Base-by-base conservation (phyloP, 805 yeast species). In the Suhomyces sp. region DNA sequence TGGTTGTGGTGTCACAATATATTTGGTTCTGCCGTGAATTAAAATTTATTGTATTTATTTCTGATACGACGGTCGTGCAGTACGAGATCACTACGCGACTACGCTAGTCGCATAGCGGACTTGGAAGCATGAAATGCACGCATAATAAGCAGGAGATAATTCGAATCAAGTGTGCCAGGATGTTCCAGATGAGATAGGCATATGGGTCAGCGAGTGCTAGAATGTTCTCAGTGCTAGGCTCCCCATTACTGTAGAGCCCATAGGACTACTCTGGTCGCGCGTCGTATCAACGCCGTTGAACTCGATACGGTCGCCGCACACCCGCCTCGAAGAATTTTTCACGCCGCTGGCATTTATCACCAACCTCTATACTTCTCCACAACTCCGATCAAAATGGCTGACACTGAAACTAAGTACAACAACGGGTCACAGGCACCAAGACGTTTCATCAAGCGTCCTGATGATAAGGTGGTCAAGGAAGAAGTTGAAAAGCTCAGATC, bases 371-470 rank as follows among this genome's bases (percentile, higher is more conserved):
- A 35, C 13, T 10, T 33, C 39, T 12, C 37, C 50, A 41, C 47
- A 29, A 24, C 39, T 31, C 41, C 24, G 22, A 20, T 41, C 44
- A 41, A 20, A 20, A 43, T 25, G 33, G 46, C 46, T 25, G 33
- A 22, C 31, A 24, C 60, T 47, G 46, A 55, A 46, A 45, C 46
- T 19, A 37, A 53, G 46, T 21, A 47, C 47, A 12, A 25, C 31
- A 24, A 40, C 40, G 31, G 53, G 24, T 43, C 57, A 25, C 51
- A 51, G 6, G 22, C 41, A 17, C 41, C 41, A 9, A 79, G 81
- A 71, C 79, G 77, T 55, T 83, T 77, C 67, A 80, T 86, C 70
- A 87, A 87, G 69, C 83, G 86, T 64, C 96, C 96, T 46, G 94
- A 88, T 69, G 81, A 78, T 61, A 72, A 78, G 54, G 83, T 76